Base-by-base conservation (phyloP, 306 rosid genomes). In the Corylus heterophylla region DNA sequence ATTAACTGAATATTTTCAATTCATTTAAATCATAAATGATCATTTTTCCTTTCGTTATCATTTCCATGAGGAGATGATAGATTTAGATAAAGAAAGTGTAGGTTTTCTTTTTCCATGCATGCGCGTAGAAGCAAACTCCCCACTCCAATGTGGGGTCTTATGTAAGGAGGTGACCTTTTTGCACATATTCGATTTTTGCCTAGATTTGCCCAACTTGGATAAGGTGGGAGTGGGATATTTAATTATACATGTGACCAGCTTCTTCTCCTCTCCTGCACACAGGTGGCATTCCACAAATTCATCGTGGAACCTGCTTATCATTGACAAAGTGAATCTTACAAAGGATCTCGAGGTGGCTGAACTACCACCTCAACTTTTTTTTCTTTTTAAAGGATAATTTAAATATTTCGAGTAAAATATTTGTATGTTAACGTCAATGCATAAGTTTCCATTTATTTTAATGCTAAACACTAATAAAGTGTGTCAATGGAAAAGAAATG, bases 61-160 rank as follows among this genome's bases (percentile, higher is more conserved):
- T 59, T 59, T 59, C 31, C 66, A 59, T 25, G 12, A 9, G 7
- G 37, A 49, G 27, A 59, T 2, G 9, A 64, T 35, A 68, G 8
- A 51, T n/a, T n/a, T 2, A 42, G 45, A 80, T 55, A 55, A 48
- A 64, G 58, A 71, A 45, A 45, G 44, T 10, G n/a, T 4, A 75
- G 51, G 72, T 10, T n/a, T 55, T 64, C 18, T 14, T 77, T 63
- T 71, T 52, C 17, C 16, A 7, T 71, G 81, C 82, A 82, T 74
- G 79, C 79, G 75, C 74, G 77, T 22, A 18, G 73, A 59, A 29
- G 73, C 74, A 29, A 49, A 20, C 31, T 29, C 69, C 71, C 84
- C 49, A 20, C 49, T 64, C 22, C 45, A 68, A 42, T 22, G 56
- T 74, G 75, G 71, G 58, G 71, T 39, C 35, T 48, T 51, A 31